Percentiles rank a stretch among this genome's conserved stretches.
phyloP scores from a whole-genome alignment of 2,329 filamentous ascomycete species.

The Daldinia eschscholtzii region DNA sequence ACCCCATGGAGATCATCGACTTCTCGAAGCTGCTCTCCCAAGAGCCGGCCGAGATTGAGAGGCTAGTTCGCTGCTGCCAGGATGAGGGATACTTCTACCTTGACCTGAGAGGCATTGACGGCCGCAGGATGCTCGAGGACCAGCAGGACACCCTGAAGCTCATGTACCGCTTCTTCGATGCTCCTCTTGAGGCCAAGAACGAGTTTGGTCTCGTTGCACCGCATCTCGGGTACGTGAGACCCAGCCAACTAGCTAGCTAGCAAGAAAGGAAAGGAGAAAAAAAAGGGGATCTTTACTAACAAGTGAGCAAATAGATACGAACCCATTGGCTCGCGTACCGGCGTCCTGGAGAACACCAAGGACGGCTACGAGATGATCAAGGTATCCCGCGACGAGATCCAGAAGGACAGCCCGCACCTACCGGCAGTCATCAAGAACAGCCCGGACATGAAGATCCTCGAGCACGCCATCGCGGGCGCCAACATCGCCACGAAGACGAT shows the following conservation, averaged over 20 bases:
- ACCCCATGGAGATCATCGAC: constrained; percentile 65
- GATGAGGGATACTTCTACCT: constrained; percentile 69
- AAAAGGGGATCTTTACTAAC: neutral
- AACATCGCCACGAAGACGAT: constrained; percentile 66
- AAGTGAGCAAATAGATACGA: constrained; percentile 56
- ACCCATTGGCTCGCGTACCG: constrained; percentile 62
- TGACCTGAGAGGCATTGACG: constrained; percentile 65
- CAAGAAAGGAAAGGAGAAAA: neutral
- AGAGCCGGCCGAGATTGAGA: constrained; percentile 66
- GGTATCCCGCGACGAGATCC: constrained; percentile 64
- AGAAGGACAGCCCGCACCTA: constrained; percentile 60
- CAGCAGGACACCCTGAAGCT: constrained; percentile 65
- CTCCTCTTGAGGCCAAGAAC: constrained; percentile 67
- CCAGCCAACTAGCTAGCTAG: neutral
- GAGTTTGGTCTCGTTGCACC: constrained; percentile 67
- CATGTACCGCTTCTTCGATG: constrained; percentile 68
- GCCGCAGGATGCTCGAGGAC: constrained; percentile 65
- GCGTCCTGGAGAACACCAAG: constrained; percentile 61
- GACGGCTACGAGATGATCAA: constrained; percentile 68
- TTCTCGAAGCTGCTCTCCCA: constrained; percentile 66
- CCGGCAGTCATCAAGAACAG: constrained; percentile 63
- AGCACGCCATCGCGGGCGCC: constrained; percentile 63
- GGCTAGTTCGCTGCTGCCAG: constrained; percentile 62
- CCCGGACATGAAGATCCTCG: constrained; percentile 61
- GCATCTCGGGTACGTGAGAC: constrained; percentile 61